A percentile compares a stretch with the other conserved stretches of the same genome.
Evolutionary conservation across 345 rosid genomes (phyloP).

Genomic region (Eucalyptus sideroxylon): DNA sequence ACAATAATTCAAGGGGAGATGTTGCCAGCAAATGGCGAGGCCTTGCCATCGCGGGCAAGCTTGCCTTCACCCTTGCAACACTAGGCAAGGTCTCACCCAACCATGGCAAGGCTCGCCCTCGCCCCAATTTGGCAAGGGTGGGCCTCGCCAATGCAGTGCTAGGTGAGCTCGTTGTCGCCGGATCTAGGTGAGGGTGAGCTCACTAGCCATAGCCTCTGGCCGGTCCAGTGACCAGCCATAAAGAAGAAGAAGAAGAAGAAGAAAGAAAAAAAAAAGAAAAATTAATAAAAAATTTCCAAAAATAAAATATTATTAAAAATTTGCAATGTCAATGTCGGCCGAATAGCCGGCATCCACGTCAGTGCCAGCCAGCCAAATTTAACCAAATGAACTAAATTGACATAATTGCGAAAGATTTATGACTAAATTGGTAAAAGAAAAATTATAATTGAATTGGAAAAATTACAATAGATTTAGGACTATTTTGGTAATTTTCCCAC

Average conservation of each 20-base stretch:
- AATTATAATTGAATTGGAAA: too few relatives aligned
- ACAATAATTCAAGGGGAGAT: background rate
- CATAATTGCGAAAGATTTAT: accelerated
- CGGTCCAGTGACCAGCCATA: accelerated
- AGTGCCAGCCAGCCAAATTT: accelerated
- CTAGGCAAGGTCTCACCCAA: too few relatives aligned
- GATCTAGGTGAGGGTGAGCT: too few relatives aligned
- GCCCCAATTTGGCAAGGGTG: accelerated
- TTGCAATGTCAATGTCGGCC: accelerated
- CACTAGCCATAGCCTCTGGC: accelerated
- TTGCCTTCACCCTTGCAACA: too few relatives aligned
- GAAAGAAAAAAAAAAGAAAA: accelerated
- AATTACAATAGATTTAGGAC: accelerated
- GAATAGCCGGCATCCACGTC: accelerated
- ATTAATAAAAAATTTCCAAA: too few relatives aligned
- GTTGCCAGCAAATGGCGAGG: too few relatives aligned
- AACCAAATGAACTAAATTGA: accelerated
- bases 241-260: too few relatives aligned
- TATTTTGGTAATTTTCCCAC: background rate
- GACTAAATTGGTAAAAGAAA: accelerated
- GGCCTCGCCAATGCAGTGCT: accelerated
- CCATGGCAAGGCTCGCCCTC: too few relatives aligned
- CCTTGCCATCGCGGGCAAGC: too few relatives aligned
- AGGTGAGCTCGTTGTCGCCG: accelerated
- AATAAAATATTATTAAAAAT: too few relatives aligned